These are phyloP conservation scores for Vigna angularis DNA, from an alignment of 306 rosid genomes.

Conservation along the genomic window DNA sequence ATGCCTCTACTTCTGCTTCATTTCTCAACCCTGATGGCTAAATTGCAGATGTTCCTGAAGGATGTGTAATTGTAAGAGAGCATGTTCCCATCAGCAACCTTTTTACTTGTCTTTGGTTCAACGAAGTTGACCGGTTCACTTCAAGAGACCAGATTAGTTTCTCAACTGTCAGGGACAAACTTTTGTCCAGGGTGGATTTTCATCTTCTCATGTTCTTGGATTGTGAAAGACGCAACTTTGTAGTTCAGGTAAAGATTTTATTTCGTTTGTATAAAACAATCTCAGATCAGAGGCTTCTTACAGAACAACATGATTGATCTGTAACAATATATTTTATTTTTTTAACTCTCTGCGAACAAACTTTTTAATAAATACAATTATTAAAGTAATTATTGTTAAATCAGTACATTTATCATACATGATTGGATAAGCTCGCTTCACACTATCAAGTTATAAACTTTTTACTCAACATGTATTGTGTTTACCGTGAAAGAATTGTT, in stretches of 20 bases:
- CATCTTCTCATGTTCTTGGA: conserved; percentile 87
- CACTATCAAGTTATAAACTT: background rate
- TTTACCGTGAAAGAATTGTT: background rate
- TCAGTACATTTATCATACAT: background rate
- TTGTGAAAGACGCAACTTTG: conserved; percentile 93
- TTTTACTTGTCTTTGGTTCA: conserved; percentile 93
- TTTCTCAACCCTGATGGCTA: conserved; percentile 42
- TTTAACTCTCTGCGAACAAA: background rate
- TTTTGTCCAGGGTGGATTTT: conserved; percentile 69
- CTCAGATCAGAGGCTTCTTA: too few species aligned
- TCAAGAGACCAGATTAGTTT: conserved; percentile 96
- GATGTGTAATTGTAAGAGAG: conserved; percentile 87
- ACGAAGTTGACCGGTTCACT: conserved; percentile 97
- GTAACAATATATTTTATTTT: background rate
- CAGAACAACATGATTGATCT: background rate
- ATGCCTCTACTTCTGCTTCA: conserved; percentile 16
- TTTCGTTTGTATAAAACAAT: background rate
- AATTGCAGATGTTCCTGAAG: conserved; percentile 96
- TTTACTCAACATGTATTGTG: background rate
- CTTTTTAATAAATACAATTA: background rate
- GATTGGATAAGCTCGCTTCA: background rate
- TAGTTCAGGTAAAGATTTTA: conserved; percentile 69
- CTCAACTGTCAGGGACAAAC: conserved; percentile 78
- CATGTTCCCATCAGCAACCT: conserved; percentile 95
- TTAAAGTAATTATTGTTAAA: too few species aligned